phyloP scores from a whole-genome alignment of 306 rosid genomes.

The Fragaria nilgerrensis region DNA sequence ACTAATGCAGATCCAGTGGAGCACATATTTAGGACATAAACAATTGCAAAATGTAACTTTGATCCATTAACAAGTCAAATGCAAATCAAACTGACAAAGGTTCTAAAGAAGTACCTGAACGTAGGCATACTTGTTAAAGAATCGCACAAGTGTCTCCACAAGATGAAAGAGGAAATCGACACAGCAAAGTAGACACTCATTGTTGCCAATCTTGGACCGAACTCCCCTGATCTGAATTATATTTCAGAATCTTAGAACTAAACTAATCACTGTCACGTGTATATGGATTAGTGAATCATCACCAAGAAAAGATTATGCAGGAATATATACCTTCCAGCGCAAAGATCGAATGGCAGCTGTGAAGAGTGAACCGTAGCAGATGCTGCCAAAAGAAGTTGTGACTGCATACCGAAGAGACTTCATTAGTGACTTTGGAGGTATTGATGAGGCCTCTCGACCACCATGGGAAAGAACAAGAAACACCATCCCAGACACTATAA shows the following conservation, averaged over 20 bases:
- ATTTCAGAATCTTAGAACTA: constrained; percentile 10
- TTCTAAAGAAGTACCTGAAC: constrained; percentile 66
- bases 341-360: constrained; percentile 94
- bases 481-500: constrained; percentile 90
- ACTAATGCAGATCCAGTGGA: constrained; percentile 3
- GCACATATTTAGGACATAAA: neutral
- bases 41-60: neutral
- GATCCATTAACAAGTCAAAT: constrained; percentile 4
- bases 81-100: neutral
- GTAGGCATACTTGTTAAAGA: constrained; percentile 97
- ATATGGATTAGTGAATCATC: constrained; percentile 18
- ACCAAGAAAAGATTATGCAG: neutral
- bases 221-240: constrained; percentile 76
- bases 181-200: constrained; percentile 93
- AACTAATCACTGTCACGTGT: constrained; percentile 2
- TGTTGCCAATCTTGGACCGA: constrained; percentile 89
- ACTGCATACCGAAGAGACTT: constrained; percentile 70
- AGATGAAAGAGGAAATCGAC: constrained; percentile 96
- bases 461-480: constrained; percentile 81
- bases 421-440: constrained; percentile 61
- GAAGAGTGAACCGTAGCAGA: constrained; percentile 95
- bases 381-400: constrained; percentile 96
- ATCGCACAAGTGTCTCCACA: constrained; percentile 95
- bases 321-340: constrained; percentile 76
- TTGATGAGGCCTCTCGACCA: constrained; percentile 56